phyloP scores from a whole-genome alignment of 192 early-diverging fungal species.

The Backusella parvicylindrica region DNA sequence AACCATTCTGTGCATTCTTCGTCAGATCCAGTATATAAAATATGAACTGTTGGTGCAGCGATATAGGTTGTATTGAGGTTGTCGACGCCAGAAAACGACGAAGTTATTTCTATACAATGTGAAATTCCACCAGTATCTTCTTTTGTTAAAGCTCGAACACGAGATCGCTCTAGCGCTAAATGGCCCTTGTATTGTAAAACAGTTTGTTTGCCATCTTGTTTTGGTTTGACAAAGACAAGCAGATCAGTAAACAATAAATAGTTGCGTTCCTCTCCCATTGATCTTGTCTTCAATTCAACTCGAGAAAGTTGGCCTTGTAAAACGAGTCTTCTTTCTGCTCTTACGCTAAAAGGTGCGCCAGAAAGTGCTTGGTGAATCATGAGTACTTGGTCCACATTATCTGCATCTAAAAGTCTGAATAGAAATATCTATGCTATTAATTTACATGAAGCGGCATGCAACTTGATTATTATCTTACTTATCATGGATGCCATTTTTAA shows the following conservation, averaged over 20 bases:
- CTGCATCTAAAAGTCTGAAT: slow-evolving; percentile 13
- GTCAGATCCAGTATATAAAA: slow-evolving; percentile 7
- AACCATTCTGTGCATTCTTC: slow-evolving; percentile 26
- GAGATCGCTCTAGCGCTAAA: slow-evolving; percentile 10
- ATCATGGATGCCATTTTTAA: background rate
- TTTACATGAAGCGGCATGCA: background rate
- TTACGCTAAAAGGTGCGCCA: slow-evolving; percentile 20
- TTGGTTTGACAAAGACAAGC: slow-evolving; percentile 17
- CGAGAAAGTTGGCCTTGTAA: slow-evolving; percentile 23
- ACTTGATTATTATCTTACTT: background rate
- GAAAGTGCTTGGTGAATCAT: slow-evolving; percentile 24
- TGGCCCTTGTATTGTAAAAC: slow-evolving; percentile 27
- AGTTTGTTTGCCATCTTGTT: slow-evolving; percentile 16
- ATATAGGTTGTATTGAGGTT: slow-evolving; percentile 16
- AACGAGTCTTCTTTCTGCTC: slow-evolving; percentile 20
- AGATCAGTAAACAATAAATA: slow-evolving; percentile 29
- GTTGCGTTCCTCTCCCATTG: slow-evolving; percentile 13
- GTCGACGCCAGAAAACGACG: slow-evolving; percentile 14
- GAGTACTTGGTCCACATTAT: slow-evolving; percentile 25
- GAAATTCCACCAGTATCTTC: slow-evolving; percentile 5
- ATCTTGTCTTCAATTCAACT: slow-evolving; percentile 5
- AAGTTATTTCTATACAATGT: slow-evolving; percentile 23
- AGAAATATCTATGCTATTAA: background rate
- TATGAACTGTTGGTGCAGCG: slow-evolving; percentile 4
- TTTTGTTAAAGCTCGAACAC: slow-evolving; percentile 3